Base-by-base conservation (phyloP, 2,329 filamentous ascomycete species). In the Periglandula ipomoeae region DNA sequence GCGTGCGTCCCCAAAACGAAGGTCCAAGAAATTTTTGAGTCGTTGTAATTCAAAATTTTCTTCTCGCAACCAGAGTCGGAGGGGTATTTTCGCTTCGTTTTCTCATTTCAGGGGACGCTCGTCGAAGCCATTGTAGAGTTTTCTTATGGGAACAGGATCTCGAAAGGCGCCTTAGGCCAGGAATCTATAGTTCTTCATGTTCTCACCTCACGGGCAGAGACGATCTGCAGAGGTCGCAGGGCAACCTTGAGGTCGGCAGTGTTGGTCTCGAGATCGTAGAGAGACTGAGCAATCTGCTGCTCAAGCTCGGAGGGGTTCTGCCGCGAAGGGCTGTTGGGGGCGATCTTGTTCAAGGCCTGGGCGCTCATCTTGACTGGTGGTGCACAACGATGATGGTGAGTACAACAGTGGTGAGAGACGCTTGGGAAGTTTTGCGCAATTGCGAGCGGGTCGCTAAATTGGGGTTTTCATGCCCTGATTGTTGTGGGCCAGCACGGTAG, bases 241-340 rank as follows among this genome's bases (percentile, higher is more conserved):
- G 89, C 86, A 68, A 82, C 82, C 87, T 91, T 95, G 77, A 98
- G 87, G 77, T 98, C 93, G 72, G 89, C 80, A 70, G 93, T 95
- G 85, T 96, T 96, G 79, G 84, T 90, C 89, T 98, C 93, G 76
- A 98, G 88, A 70, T 98, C 93, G 81, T 86, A 94, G 61, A 98
- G 88, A 77, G 93, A 93, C 76, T 85, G 87, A 72, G 93, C 93
- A 72, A 98, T 94, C 81, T 78, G 88, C 74, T 81, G 84, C 88
- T 98, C 93, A 65, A 97, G 85, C 85, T 98, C 93, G 62, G 89
- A 95, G 64, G 93, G 93, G 77, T 85, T 94, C 73, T 87, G 82
- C 81, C 89, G 84, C 76, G 91, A 96, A 64, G 91, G 86, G 85
- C 88, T 94, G 85, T 93, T 96, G 72, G 84, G 74, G 71, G 90